These are phyloP conservation scores for Aspergillus olivimuriae DNA, from an alignment of 495 filamentous ascomycete species.

Conservation along the genomic window DNA sequence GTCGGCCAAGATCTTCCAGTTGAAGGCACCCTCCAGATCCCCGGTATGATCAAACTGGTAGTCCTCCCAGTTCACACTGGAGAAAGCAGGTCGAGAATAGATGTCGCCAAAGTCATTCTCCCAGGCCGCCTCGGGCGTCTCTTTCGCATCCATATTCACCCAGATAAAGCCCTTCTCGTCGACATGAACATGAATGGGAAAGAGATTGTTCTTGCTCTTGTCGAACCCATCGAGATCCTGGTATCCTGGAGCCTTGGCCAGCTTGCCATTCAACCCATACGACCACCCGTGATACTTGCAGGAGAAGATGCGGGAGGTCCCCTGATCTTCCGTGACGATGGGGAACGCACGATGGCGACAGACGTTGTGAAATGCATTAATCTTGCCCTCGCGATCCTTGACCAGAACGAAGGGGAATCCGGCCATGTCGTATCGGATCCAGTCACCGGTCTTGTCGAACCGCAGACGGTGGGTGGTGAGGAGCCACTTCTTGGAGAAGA, in stretches of 20 bases:
- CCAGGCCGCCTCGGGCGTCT: slow-evolving; percentile 37
- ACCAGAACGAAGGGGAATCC: slow-evolving; percentile 45
- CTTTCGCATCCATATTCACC: slow-evolving; percentile 41
- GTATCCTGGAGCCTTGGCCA: slow-evolving; percentile 53
- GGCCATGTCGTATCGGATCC: slow-evolving; percentile 38
- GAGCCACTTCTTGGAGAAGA: slow-evolving; percentile 50
- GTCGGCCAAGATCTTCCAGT: slow-evolving; percentile 48
- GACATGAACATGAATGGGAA: slow-evolving; percentile 40
- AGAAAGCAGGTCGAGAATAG: slow-evolving; percentile 34
- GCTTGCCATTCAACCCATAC: slow-evolving; percentile 50
- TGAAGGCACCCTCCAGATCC: slow-evolving; percentile 39
- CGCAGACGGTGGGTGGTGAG: slow-evolving; percentile 43
- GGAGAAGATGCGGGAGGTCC: slow-evolving; percentile 43
- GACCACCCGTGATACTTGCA: slow-evolving; percentile 60
- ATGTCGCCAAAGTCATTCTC: slow-evolving; percentile 34
- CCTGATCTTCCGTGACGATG: slow-evolving; percentile 43
- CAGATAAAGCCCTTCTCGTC: slow-evolving; percentile 45
- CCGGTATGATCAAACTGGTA: slow-evolving; percentile 42
- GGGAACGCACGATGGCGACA: slow-evolving; percentile 54
- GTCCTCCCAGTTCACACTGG: slow-evolving; percentile 38
- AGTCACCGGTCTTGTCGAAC: slow-evolving; percentile 45
- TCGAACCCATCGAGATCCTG: slow-evolving; percentile 49
- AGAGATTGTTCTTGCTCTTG: slow-evolving; percentile 43
- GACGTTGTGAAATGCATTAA: slow-evolving; percentile 56
- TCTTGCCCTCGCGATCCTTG: slow-evolving; percentile 39